A percentile compares a stretch with the other conserved stretches of the same genome.
phyloP scores from a whole-genome alignment of 306 rosid genomes.

The Vigna hirtella region DNA sequence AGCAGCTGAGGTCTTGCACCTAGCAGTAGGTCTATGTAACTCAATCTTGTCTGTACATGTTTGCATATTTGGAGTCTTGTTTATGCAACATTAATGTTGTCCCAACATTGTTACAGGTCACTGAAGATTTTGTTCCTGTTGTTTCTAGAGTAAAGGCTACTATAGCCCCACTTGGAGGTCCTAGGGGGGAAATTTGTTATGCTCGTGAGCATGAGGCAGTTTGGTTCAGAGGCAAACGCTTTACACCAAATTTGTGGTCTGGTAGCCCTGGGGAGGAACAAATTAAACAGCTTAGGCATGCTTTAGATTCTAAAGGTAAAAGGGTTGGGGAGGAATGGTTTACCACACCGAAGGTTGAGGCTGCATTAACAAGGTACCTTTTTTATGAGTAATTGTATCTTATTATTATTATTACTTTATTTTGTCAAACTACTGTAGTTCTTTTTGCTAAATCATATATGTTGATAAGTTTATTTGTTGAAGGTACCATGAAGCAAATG shows the following conservation, averaged over 20 bases:
- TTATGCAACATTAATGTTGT: conserved; percentile 33
- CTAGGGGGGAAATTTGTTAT: conserved; percentile 91
- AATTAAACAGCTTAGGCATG: conserved; percentile 84
- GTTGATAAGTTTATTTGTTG: conserved; percentile 39
- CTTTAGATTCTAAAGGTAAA: conserved; percentile 92
- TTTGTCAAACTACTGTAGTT: conserved; percentile 5
- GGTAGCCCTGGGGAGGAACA: conserved; percentile 87
- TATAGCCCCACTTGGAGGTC: conserved; percentile 81
- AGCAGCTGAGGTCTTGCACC: conserved; percentile 78
- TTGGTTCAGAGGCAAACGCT: conserved; percentile 96
- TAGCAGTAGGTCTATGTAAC: conserved; percentile 68
- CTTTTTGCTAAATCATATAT: conserved; percentile 21
- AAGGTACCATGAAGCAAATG: conserved; percentile 87
- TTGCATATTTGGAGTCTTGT: conserved; percentile 31
- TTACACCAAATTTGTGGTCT: conserved; percentile 77
- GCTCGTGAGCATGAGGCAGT: conserved; percentile 89
- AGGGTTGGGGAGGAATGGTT: conserved; percentile 97
- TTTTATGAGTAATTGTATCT: conserved; percentile 16
- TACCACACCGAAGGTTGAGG: conserved; percentile 85
- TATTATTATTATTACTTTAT: not conserved
- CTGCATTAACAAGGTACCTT: conserved; percentile 74
- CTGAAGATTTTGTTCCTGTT: conserved; percentile 85
- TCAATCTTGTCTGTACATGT: conserved; percentile 37
- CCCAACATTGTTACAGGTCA: conserved; percentile 58
- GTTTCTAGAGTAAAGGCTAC: conserved; percentile 82